Evolutionary conservation across 106 monocot species (phyloP).

Genomic region (Amphibolis antarctica): DNA sequence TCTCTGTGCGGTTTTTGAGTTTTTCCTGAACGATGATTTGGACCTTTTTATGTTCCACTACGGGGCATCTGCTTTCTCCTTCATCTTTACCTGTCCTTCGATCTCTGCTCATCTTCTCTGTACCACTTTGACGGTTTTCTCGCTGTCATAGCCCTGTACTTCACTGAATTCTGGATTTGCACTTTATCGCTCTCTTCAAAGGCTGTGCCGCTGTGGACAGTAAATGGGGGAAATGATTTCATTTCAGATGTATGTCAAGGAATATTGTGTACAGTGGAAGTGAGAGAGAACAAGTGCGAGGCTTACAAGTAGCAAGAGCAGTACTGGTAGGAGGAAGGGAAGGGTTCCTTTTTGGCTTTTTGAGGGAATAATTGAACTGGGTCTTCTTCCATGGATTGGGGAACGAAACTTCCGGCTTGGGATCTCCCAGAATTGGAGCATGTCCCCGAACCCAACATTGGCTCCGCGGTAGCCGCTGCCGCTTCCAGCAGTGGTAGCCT

Average conservation of each 20-base stretch:
- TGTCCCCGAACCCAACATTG: constrained; percentile 22
- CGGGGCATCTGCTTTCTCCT: background rate
- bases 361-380: constrained; percentile 12
- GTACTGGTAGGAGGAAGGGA: no score
- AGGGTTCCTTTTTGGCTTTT: background rate
- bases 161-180: background rate
- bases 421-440: constrained; percentile 44
- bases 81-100: background rate
- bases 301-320: background rate
- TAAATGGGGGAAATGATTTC: background rate
- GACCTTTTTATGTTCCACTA: no score
- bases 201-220: no score
- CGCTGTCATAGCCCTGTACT: background rate
- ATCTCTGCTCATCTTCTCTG: background rate
- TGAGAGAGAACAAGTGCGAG: background rate
- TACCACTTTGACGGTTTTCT: no score
- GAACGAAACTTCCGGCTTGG: constrained; percentile 50
- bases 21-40: background rate
- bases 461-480: constrained; percentile 9
- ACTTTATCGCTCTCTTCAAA: background rate
- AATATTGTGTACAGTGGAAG: background rate
- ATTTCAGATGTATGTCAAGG: background rate
- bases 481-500: constrained; percentile 3
- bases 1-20: background rate
- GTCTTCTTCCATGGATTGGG: constrained; percentile 52